Base-by-base conservation (phyloP, 257 asterid species). In the Phtheirospermum japonicum region DNA sequence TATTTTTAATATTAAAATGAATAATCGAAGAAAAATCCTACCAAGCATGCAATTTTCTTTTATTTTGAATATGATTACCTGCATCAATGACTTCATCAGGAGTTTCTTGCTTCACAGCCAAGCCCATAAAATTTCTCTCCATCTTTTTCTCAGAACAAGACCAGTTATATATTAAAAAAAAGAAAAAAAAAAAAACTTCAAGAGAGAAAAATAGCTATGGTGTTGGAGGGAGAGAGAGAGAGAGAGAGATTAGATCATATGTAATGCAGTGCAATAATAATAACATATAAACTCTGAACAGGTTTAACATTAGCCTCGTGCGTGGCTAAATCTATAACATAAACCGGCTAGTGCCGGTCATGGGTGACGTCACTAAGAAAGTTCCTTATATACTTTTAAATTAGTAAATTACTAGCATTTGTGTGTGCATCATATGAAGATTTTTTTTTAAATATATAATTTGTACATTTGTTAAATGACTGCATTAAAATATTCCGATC, bases 91-190 rank as follows among this genome's bases (percentile, higher is more conserved):
- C 59, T 72, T 79, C 86, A 53, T 82, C 86, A 56, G 63, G 52
- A 45, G 53, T 34, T 66, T 85, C 89, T 58, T 68, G 75, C 81
- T 85, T 82, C 61, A 85, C 79, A 63, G 70, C 67, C 81, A 85
- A 66, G 19, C 87, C 89, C 89, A 85, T 80, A 80, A 48, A 48
- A 48, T 48, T 23, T 48, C 53, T 48, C 53, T 48, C 53, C 53
- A 48, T 46, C 17, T 14, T 5, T 46, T 45, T 45, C 17, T 45
- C 2, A 3, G 49, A 42, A 11, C 18, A 10, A 12, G n/a, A n/a
- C n/a, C n/a, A 36, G 10, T 36, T n/a, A 10, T 4, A 45, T n/a
- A n/a, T n/a, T n/a, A n/a, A n/a, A n/a, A n/a, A n/a, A n/a, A 42
- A n/a, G 49, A 42, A 42, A 13, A 10, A 1, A n/a, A 10, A 11